Evolutionary conservation across 2,329 filamentous ascomycete species (phyloP), one percentile per base, ranked within the genome.

Genomic region (Botryotinia convoluta): DNA sequence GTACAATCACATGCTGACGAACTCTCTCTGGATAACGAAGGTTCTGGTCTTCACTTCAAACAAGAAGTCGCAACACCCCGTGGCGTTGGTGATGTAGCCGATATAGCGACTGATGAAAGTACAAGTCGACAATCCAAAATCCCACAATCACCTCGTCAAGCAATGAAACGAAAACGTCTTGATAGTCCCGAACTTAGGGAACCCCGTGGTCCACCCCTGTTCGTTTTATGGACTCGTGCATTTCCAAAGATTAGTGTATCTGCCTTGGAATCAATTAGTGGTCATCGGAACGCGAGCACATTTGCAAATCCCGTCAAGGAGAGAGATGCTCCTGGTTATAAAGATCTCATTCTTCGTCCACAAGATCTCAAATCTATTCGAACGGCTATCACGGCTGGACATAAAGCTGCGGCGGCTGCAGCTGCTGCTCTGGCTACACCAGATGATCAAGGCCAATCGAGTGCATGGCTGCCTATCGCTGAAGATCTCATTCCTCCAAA

Each of bases 401-500:
- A 89, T 80, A 88, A 90, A 62, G 87, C 88, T 51, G 90, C 89
- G 0, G 88, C 89, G 76, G 87, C 86, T 70, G 89, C 88, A n/a
- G 85, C 86, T 69, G 88, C 92, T 60, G 88, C 88, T 60, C 88
- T 88, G 29, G 86, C 74, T 72, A 60, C 87, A 29, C 57, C 45
- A 29, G 67, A 71, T 45, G 90, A 91, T 70, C 85, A 87, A 6
- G 86, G 85, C 61, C 85, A 85, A 2, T 84, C 87, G 10, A 87
- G 84, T 73, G 84, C 92, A 32, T 89, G 87, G 85, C 83, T 95
- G 10, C 90, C 92, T 14, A 87, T 92, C 73, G 92, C 89, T 2
- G 88, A 91, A 68, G 93, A 98, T 73, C 85, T 97, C 39, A 87
- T 95, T 3, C 93, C 95, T 3, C 95, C 96, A 0, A 93, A 91